These are phyloP conservation scores for Omphalea diandra DNA, from an alignment of 441 rosid species.

Conservation along the genomic window DNA sequence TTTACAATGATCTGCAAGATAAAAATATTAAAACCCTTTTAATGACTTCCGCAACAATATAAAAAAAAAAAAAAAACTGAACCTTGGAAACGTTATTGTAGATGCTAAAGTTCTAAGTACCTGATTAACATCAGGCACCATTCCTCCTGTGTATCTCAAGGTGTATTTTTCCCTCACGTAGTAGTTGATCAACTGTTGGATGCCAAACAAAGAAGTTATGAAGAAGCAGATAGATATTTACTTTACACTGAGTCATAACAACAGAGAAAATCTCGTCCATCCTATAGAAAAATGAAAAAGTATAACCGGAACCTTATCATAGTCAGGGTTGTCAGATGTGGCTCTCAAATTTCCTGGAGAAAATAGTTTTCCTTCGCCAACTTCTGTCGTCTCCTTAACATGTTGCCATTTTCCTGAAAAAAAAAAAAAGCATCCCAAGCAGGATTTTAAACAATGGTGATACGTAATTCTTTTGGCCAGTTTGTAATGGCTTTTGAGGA, in stretches of 20 bases:
- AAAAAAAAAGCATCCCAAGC: not conserved
- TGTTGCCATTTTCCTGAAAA: constrained; percentile 92
- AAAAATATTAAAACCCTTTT: not conserved
- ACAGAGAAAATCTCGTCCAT: not conserved
- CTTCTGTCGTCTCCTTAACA: constrained; percentile 86
- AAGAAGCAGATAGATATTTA: not conserved
- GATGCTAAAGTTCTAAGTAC: constrained; percentile 25
- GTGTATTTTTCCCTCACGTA: constrained; percentile 92
- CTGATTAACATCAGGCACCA: constrained; percentile 99
- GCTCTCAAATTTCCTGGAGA: constrained; percentile 99
- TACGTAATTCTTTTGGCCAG: no score
- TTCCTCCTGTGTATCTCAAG: constrained; percentile 98
- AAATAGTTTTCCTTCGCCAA: constrained; percentile 88
- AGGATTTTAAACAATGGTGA: no score
- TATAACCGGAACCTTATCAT: constrained; percentile 55
- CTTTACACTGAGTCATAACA: not conserved
- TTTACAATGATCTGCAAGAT: constrained; percentile 79
- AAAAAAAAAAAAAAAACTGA: no score
- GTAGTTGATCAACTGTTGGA: constrained; percentile 70
- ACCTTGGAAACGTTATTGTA: not conserved
- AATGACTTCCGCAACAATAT: not conserved
- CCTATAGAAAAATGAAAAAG: not conserved
- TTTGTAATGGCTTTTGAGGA: constrained; percentile 21
- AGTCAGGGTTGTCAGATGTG: constrained; percentile 82
- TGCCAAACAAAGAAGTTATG: not conserved